Evolutionary conservation across 306 rosid species (phyloP), one percentile per base, ranked within the genome.

Genomic region (Vachellia collinsii): DNA sequence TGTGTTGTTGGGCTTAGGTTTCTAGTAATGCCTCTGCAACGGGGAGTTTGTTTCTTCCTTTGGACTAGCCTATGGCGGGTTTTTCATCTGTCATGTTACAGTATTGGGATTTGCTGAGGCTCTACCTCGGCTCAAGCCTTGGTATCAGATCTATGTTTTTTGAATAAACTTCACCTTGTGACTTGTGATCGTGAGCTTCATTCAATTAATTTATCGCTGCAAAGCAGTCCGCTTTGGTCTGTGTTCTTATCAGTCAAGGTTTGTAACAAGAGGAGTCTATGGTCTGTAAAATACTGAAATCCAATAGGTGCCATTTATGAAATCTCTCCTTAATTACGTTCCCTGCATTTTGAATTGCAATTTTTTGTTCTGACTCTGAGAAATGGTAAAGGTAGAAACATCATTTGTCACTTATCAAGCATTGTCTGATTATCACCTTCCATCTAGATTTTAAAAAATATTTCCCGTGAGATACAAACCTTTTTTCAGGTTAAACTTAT

Each of bases 61-160:
- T 83, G 88, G 87, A 88, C 84, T 79, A 8, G 74, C 70, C 79
- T 77, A 47, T 81, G 87, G 81, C 85, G 75, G 70, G 69, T 81
- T 77, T 80, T 65, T 59, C 75, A 80, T 51, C 74, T 77, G 75
- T 29, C 29, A 41, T 59, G 81, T 34, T 74, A n/a, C 6, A 23
- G 46, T 43, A 59, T 68, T 71, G 77, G 77, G 65, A 66, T 48
- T 81, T 81, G 79, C 53, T 64, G 51, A 16, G 47, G 70, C 81
- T 70, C 79, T 59, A 71, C 36, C 37, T 47, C 37, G 36, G 39
- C 74, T 19, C n/a, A 43, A 9, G 10, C 22, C 8, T 44, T 69
- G n/a, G 70, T 22, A 75, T 47, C 36, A 61, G 37, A 72, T 70
- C 42, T n/a, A n/a, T 79, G 79, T 79, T 66, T 41, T 44, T 62